Conservation (phyloP, 352 stramenopile genomes). For the Phytophthora kernoviae region DNA sequence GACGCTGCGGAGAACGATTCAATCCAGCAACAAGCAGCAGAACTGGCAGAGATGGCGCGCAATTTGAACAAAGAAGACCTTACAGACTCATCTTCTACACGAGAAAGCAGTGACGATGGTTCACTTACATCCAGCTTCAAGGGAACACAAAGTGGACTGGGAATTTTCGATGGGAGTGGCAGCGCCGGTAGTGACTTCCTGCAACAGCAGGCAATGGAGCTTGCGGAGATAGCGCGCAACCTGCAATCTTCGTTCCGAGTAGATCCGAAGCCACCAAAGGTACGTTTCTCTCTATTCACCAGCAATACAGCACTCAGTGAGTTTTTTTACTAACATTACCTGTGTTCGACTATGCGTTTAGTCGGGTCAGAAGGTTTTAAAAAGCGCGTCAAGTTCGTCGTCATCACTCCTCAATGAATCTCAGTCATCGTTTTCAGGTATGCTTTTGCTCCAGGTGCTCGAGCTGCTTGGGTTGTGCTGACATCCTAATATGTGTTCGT, state of each 20-base stretch:
- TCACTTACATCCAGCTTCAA: constrained; percentile 35
- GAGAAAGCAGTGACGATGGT: constrained; percentile 37
- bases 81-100: constrained; percentile 36
- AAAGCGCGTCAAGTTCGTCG: constrained; percentile 39
- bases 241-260: constrained; percentile 57
- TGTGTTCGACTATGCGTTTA: constrained; percentile 5
- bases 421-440: constrained; percentile 37
- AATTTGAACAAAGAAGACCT: constrained; percentile 42
- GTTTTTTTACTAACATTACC: not conserved
- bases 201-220: constrained; percentile 66
- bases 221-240: constrained; percentile 66
- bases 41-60: constrained; percentile 44
- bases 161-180: constrained; percentile 20
- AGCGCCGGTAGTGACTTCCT: constrained; percentile 46
- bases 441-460: not conserved
- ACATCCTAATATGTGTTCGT: constrained; percentile 1
- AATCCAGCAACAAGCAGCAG: constrained; percentile 42
- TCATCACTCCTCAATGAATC: constrained; percentile 32
- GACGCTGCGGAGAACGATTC: constrained; percentile 37
- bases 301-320: not conserved
- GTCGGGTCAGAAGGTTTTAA: constrained; percentile 11
- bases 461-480: not conserved
- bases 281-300: not conserved
- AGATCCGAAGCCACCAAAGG: constrained; percentile 27
- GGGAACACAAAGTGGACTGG: constrained; percentile 19